Conservation (phyloP, 1,139 yeast genomes). For the Yamadazyma epiphylla region DNA sequence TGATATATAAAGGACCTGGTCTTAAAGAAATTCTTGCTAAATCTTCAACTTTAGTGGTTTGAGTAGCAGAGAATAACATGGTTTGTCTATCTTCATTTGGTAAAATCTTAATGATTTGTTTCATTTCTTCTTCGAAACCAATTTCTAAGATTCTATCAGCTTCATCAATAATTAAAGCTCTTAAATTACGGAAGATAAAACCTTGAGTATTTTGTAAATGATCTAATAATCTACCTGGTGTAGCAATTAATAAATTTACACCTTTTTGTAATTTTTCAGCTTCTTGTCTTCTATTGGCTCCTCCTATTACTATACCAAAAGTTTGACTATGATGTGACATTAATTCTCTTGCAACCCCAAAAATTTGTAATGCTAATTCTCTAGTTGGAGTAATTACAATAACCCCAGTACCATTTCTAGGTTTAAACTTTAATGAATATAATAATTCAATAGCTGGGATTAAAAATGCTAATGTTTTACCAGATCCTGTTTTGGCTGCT, state of each 20-base stretch:
- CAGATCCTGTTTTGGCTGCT: constrained; percentile 99
- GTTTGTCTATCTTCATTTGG: constrained; percentile 95
- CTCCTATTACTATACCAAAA: constrained; percentile 95
- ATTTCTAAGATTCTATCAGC: constrained; percentile 96
- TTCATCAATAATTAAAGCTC: constrained; percentile 92
- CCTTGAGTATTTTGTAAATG: constrained; percentile 95
- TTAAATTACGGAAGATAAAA: constrained; percentile 88
- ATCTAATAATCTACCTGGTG: constrained; percentile 95
- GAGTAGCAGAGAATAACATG: constrained; percentile 97
- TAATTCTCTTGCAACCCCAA: constrained; percentile 93
- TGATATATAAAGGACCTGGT: constrained; percentile 92
- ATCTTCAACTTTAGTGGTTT: constrained; percentile 97
- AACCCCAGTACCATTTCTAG: constrained; percentile 83
- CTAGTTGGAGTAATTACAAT: constrained; percentile 88
- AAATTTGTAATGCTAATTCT: constrained; percentile 85
- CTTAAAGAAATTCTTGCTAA: constrained; percentile 93
- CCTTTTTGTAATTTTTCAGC: constrained; percentile 93
- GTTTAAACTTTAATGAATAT: constrained; percentile 60
- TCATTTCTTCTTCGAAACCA: constrained; percentile 98
- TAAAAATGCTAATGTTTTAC: constrained; percentile 98
- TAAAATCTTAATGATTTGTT: constrained; percentile 86
- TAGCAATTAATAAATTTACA: constrained; percentile 88
- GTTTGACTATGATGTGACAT: constrained; percentile 93
- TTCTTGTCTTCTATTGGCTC: constrained; percentile 96
- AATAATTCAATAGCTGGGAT: constrained; percentile 88